Evolutionary conservation across 768 basidiomycete species (phyloP), one percentile per base, ranked within the genome.

Genomic region (Rhodosporidiobolus odoratus): DNA sequence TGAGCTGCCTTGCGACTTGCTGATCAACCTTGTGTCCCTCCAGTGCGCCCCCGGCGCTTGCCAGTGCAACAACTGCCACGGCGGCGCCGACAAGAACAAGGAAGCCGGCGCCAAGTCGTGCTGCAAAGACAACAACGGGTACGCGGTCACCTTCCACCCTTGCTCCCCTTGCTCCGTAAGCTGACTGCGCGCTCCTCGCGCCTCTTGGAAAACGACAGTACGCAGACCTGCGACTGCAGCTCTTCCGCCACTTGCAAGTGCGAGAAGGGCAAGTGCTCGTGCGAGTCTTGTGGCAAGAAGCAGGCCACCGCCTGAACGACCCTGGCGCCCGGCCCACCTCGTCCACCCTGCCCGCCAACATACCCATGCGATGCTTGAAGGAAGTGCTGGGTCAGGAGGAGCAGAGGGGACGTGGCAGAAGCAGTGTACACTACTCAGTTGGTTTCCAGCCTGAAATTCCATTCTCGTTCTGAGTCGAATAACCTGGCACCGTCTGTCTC

Each of bases 71-170:
- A 21, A 43, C 19, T 70, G 69, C 69, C 34, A 62, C 58, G 38
- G 60, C 47, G 63, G 63, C 32, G 58, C 34, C 32, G 63, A 60
- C 63, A 65, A 70, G 69, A 57, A 56, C 69, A 35, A 30, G 13
- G 53, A 69, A 45, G 52, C 37, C 17, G 40, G 47, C 57, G 27
- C 27, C 48, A n/a, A n/a, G n/a, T 69, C 57, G 45, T 35, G 38
- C 30, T 23, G 40, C 25, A 61, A 50, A 48, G 63, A 65, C 40
- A 4, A 19, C 9, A 1, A 30, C 10, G 62, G 62, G 62, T 62
- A 30, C 40, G 62, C 54, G 15, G 32, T 56, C 9, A 12, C 2
- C 4, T 34, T 40, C 32, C 38, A 17, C 16, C 2, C 3, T 19
- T 21, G 4, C 50, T 27, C 16, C 25, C n/a, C 7, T 9, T 27